Percentiles rank a stretch among this genome's conserved stretches.
Conservation (phyloP, 169 alveolate genomes). For the Pseudocohnilembus persalinus region DNA sequence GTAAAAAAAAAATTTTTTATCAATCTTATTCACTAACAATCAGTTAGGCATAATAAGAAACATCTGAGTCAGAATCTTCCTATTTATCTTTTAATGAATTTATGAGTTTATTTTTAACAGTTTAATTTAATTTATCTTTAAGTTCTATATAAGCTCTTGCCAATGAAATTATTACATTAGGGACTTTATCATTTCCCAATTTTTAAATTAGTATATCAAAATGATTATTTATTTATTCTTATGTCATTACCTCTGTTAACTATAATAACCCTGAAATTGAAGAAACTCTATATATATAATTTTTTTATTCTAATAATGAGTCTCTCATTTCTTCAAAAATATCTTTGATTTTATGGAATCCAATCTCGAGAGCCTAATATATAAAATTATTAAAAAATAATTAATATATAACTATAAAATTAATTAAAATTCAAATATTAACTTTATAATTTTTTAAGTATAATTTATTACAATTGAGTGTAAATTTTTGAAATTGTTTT, state of each 20-base stretch:
- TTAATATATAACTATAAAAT: no score
- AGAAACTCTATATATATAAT: conserved; percentile 44
- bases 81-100: no score
- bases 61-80: background rate
- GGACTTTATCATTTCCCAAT: conserved; percentile 32
- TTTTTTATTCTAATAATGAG: conserved; percentile 4
- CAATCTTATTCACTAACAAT: background rate
- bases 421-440: no score
- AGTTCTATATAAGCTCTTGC: conserved; percentile 27
- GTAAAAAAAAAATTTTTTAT: no score
- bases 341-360: conserved; percentile 20
- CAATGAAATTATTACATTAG: conserved; percentile 31
- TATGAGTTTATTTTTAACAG: no score
- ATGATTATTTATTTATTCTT: conserved; percentile 3
- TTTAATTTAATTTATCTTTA: conserved; percentile 29
- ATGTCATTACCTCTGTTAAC: conserved; percentile 15
- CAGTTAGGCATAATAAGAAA: background rate
- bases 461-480: background rate
- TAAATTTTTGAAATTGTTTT: conserved; percentile 30
- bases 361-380: background rate
- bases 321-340: background rate
- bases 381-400: no score
- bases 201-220: conserved; percentile 13
- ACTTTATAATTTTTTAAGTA: no score
- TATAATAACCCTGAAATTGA: conserved; percentile 14